Base-by-base conservation (phyloP, 1,284 basidiomycete genomes). In the Apiotrichum domesticum region DNA sequence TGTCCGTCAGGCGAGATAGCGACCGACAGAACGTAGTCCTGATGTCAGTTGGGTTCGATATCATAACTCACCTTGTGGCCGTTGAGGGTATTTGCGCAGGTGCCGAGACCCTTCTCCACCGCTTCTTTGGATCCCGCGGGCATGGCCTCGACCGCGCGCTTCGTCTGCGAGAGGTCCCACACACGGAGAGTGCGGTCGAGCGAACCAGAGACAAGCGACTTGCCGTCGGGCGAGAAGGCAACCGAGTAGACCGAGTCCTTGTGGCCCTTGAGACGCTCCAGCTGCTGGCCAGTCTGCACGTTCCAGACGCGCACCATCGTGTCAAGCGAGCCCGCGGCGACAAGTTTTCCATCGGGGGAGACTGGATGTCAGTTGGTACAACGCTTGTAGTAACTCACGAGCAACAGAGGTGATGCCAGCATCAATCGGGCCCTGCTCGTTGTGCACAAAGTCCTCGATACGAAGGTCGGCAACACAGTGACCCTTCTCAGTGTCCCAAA, bases 241-340 rank as follows among this genome's bases (percentile, higher is more conserved):
- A 94, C 90, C 41, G 81, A 83, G 76, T 89, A 88, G 45, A 89
- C 88, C 57, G 85, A 87, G 69, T 94, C 89, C 65, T 83, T 83
- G 76, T 94, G 90, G 2, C 88, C 88, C 58, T 84, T 81, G 57
- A 94, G 79, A 37, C 86, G 79, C 70, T 90, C 88, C 11, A 92
- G 79, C 44, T 92, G 80, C 47, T 79, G 74, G 9, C 87, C 88
- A 0, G 84, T 86, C 34, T 78, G 70, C 21, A 88, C 84, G 63
- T 94, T 89, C 90, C 92, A 94, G 35, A 95, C 84, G 53, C 91
- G 83, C 49, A 93, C 87, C 56, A 90, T 81, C 1, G 85, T 88
- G 73, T 95, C 90, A 33, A 94, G 79, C 52, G 83, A 85, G 21
- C 91, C 90, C 0, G 89, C 88, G 15, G 90, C 91, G 37, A 95